These are phyloP conservation scores for Scedosporium aurantiacum DNA, from an alignment of 2,329 filamentous ascomycete species.

Conservation along the genomic window DNA sequence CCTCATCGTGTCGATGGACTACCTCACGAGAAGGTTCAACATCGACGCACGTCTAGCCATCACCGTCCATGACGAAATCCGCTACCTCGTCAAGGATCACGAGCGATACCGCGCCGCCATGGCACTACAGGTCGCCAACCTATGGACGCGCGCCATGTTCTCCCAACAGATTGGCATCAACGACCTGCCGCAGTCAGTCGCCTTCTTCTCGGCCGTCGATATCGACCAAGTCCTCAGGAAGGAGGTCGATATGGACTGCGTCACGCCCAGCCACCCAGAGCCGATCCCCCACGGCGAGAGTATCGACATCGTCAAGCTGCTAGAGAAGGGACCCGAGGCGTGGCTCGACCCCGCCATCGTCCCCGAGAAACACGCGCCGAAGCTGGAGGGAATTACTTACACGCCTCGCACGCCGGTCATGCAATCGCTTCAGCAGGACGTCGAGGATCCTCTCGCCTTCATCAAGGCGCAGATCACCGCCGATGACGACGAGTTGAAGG, in stretches of 20 bases:
- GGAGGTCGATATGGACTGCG: slow-evolving; percentile 94
- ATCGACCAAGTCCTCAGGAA: slow-evolving; percentile 94
- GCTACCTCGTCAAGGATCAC: slow-evolving; percentile 75
- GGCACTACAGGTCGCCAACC: slow-evolving; percentile 84
- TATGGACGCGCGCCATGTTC: slow-evolving; percentile 98
- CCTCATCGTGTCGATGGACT: slow-evolving; percentile 89
- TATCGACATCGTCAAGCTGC: slow-evolving; percentile 68
- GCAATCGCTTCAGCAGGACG: slow-evolving; percentile 49
- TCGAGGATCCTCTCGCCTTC: slow-evolving; percentile 44
- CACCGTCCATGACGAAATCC: slow-evolving; percentile 95
- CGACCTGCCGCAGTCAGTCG: slow-evolving; percentile 86
- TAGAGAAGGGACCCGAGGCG: slow-evolving; percentile 60
- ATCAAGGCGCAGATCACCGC: slow-evolving; percentile 75
- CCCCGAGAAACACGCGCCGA: slow-evolving; percentile 41
- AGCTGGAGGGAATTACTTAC: slow-evolving; percentile 55
- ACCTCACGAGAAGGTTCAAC: slow-evolving; percentile 74
- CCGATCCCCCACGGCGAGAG: slow-evolving; percentile 78
- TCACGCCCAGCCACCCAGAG: slow-evolving; percentile 75
- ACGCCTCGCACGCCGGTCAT: slow-evolving; percentile 67
- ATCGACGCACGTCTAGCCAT: slow-evolving; percentile 78
- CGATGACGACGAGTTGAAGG: slow-evolving; percentile 60
- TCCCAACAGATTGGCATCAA: slow-evolving; percentile 92
- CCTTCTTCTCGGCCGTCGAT: slow-evolving; percentile 92
- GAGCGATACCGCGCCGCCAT: slow-evolving; percentile 86
- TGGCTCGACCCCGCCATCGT: slow-evolving; percentile 54